Percentiles rank a stretch among this genome's conserved stretches.
Evolutionary conservation across 768 basidiomycete species (phyloP).

Genomic region (Obba rivulosa): DNA sequence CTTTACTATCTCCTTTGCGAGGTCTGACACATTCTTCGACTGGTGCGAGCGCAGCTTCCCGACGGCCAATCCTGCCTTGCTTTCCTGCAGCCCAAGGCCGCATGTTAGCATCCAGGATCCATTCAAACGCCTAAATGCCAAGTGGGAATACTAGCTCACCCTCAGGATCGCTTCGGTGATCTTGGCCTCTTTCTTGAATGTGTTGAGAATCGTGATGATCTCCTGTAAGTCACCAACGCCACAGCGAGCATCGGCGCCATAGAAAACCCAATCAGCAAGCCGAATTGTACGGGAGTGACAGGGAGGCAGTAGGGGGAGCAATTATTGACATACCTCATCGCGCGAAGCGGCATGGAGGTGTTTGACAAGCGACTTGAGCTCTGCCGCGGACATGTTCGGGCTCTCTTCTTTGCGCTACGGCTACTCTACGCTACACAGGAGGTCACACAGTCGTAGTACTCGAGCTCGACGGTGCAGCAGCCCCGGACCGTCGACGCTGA

Average conservation of each 20-base stretch:
- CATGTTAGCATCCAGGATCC: neutral
- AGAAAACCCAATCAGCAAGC: conserved; percentile 21
- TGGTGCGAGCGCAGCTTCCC: conserved; percentile 80
- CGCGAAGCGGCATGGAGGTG: conserved; percentile 61
- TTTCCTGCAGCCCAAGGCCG: conserved; percentile 52
- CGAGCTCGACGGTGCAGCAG: too few relatives aligned
- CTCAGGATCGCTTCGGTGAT: conserved; percentile 71
- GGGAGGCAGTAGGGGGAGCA: conserved; percentile 28
- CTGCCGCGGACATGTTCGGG: conserved; percentile 28
- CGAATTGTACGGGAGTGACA: conserved; percentile 23
- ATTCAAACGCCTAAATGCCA: conserved; percentile 17
- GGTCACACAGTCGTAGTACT: too few relatives aligned
- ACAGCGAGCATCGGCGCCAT: neutral
- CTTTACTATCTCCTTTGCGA: conserved; percentile 88
- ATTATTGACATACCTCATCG: conserved; percentile 45
- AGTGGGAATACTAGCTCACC: conserved; percentile 41
- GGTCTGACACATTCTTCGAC: conserved; percentile 66
- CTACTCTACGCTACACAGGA: too few relatives aligned
- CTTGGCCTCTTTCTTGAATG: conserved; percentile 59
- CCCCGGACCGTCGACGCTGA: too few relatives aligned
- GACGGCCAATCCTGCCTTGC: conserved; percentile 87
- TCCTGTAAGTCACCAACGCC: conserved; percentile 44
- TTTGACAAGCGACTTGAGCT: conserved; percentile 79
- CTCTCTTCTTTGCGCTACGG: too few relatives aligned
- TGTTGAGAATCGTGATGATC: conserved; percentile 50